phyloP scores from a whole-genome alignment of 2,329 filamentous ascomycete genomes.

The Parafenestella ontariensis region DNA sequence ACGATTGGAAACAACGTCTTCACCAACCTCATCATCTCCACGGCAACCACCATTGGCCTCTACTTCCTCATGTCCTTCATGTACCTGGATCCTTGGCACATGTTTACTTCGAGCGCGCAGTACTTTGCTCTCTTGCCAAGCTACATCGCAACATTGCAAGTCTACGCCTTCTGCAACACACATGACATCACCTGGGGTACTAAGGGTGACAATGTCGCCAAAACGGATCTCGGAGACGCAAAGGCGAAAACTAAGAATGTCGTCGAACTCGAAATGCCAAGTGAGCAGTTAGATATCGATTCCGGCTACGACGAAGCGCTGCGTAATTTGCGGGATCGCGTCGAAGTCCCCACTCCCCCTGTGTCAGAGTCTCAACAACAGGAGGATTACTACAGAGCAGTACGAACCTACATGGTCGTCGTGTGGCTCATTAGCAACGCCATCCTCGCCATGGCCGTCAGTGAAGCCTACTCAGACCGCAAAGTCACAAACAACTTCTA shows the following conservation, averaged over 20 bases:
- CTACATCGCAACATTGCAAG: constrained; percentile 97
- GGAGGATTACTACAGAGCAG: constrained; percentile 97
- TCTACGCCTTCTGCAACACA: constrained; percentile 99
- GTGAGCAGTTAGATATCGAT: constrained; percentile 97
- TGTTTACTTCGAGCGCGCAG: constrained; percentile 89
- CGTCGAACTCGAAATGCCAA: constrained; percentile 97
- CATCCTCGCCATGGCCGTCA: constrained; percentile 90
- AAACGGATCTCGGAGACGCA: constrained; percentile 89
- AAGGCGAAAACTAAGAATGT: constrained; percentile 74
- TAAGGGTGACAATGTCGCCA: constrained; percentile 95
- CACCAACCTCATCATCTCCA: constrained; percentile 90
- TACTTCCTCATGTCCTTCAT: constrained; percentile 97
- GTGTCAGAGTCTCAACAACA: constrained; percentile 82
- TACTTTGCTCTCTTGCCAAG: constrained; percentile 92
- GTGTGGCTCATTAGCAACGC: constrained; percentile 93
- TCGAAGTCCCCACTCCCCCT: constrained; percentile 74
- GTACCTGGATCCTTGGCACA: constrained; percentile 98
- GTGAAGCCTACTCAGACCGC: constrained; percentile 78
- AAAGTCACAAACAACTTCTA: constrained; percentile 85
- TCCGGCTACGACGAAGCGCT: constrained; percentile 96
- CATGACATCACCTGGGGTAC: constrained; percentile 99
- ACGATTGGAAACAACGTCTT: constrained; percentile 85
- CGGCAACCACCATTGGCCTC: constrained; percentile 86
- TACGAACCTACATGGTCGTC: constrained; percentile 97
- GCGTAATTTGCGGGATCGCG: constrained; percentile 89